These are phyloP conservation scores for Fusarium brachygibbosum DNA, from an alignment of 2,329 filamentous ascomycete species.

Conservation along the genomic window DNA sequence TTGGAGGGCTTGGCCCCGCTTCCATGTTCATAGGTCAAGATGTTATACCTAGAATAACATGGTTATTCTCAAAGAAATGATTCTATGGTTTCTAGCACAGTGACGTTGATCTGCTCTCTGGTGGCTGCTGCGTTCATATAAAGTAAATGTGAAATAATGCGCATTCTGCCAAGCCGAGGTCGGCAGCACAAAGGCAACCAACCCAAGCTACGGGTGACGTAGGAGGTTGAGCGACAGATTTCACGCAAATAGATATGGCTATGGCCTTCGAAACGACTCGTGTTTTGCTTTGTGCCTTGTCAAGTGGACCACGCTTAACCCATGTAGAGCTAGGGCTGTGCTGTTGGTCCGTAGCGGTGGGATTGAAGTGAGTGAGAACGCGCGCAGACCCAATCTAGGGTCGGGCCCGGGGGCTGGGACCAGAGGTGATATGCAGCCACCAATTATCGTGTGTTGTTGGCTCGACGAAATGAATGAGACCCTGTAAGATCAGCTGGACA, in stretches of 20 bases:
- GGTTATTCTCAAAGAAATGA: slow-evolving; percentile 11
- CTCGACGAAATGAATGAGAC: slow-evolving; percentile 29
- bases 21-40: slow-evolving; percentile 17
- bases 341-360: slow-evolving; percentile 45
- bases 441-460: slow-evolving; percentile 31
- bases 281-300: slow-evolving; percentile 36
- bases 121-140: neutral
- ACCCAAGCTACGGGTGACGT: slow-evolving; percentile 7
- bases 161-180: neutral
- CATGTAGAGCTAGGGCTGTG: slow-evolving; percentile 27
- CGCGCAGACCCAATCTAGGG: slow-evolving; percentile 39
- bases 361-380: slow-evolving; percentile 27
- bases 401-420: slow-evolving; percentile 43
- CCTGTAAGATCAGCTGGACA: slow-evolving; percentile 38
- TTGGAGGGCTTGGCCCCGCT: slow-evolving; percentile 12
- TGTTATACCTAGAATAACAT: slow-evolving; percentile 28
- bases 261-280: slow-evolving; percentile 26
- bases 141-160: slow-evolving; percentile 1
- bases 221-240: slow-evolving; percentile 23
- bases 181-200: neutral
- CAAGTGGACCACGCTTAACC: slow-evolving; percentile 25
- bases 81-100: neutral
- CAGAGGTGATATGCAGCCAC: slow-evolving; percentile 41
- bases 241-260: slow-evolving; percentile 32
- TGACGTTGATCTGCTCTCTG: neutral